Conservation (phyloP, 768 basidiomycete genomes). For the Amanita pseudoporphyria region DNA sequence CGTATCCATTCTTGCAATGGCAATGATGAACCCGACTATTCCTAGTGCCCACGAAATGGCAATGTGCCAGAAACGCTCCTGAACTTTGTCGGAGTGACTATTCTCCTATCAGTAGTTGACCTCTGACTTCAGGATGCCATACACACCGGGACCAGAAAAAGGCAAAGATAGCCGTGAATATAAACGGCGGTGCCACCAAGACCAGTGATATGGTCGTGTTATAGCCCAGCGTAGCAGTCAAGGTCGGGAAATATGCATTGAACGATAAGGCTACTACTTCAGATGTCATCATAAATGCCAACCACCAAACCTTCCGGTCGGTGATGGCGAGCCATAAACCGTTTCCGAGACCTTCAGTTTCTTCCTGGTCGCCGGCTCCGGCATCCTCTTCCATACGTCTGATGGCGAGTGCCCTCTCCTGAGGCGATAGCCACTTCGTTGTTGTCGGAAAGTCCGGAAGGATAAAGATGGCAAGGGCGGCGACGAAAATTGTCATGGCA, state of each 20-base stretch:
- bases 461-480: slow-evolving; percentile 50
- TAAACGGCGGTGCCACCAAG: slow-evolving; percentile 78
- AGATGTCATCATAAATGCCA: slow-evolving; percentile 52
- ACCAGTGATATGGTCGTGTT: slow-evolving; percentile 55
- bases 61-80: slow-evolving; percentile 73
- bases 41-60: slow-evolving; percentile 46
- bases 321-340: slow-evolving; percentile 56
- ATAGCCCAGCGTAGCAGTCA: slow-evolving; percentile 66
- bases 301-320: slow-evolving; percentile 84
- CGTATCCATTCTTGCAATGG: slow-evolving; percentile 60
- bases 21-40: slow-evolving; percentile 65
- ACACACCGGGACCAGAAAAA: slow-evolving; percentile 39
- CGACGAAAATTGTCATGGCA: slow-evolving; percentile 45
- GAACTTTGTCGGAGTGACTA: slow-evolving; percentile 68
- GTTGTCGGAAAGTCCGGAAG: slow-evolving; percentile 80
- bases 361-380: slow-evolving; percentile 40
- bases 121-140: neutral
- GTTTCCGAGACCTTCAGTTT: slow-evolving; percentile 27
- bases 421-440: slow-evolving; percentile 48
- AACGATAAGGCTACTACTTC: slow-evolving; percentile 61
- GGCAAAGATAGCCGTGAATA: slow-evolving; percentile 51
- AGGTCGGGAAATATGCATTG: slow-evolving; percentile 74
- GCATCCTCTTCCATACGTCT: slow-evolving; percentile 60
- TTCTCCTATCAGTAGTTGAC: slow-evolving; percentile 3
- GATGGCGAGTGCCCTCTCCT: slow-evolving; percentile 52